These are phyloP conservation scores for Nakazawaea molendinolei DNA, from an alignment of 805 yeast species.

Conservation along the genomic window DNA sequence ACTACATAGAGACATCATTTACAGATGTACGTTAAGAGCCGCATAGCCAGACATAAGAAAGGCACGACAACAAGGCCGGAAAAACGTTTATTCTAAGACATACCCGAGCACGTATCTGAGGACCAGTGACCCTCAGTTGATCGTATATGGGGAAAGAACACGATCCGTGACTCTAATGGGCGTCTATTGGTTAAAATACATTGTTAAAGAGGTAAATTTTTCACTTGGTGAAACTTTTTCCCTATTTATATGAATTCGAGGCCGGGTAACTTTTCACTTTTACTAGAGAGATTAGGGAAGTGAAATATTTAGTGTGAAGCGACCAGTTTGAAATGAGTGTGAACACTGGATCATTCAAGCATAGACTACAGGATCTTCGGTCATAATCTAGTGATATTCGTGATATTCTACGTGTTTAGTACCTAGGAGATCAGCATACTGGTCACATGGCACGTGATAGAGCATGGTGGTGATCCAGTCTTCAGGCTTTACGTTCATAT, in stretches of 20 bases:
- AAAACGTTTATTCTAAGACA: constrained; percentile 64
- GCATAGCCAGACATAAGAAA: constrained; percentile 48
- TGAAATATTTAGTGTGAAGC: no score
- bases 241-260: constrained; percentile 11
- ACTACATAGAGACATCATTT: constrained; percentile 9
- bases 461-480: no score
- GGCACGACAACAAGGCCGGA: constrained; percentile 53
- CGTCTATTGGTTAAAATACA: constrained; percentile 57
- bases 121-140: constrained; percentile 32
- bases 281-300: neutral
- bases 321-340: no score
- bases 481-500: constrained; percentile 39
- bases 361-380: no score
- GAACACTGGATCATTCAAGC: no score
- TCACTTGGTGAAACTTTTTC: neutral
- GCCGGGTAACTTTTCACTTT: constrained; percentile 1
- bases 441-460: no score
- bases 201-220: constrained; percentile 24
- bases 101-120: constrained; percentile 83
- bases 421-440: no score
- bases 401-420: no score
- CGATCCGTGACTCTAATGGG: constrained; percentile 76
- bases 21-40: constrained; percentile 65
- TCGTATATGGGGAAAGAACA: constrained; percentile 39
- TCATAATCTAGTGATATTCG: no score